Evolutionary conservation across 345 rosid genomes (phyloP).

Genomic region (Diplotaxis tenuifolia): DNA sequence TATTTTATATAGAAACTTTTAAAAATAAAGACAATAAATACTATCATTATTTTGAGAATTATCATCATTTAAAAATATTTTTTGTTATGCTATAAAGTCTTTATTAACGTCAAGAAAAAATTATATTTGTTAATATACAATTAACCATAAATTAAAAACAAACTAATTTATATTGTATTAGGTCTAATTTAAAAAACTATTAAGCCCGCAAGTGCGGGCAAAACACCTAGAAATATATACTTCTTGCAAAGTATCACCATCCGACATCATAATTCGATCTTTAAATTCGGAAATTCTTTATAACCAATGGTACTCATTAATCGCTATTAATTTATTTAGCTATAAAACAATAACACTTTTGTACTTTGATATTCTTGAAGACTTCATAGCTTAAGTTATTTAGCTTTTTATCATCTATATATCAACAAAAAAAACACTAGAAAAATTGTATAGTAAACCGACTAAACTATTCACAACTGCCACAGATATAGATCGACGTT

Average conservation of each 20-base stretch:
- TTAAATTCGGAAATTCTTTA: constrained; percentile 28
- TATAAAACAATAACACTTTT: constrained; percentile 18
- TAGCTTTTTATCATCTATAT: not conserved
- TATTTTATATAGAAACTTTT: no score
- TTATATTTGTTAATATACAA: no score
- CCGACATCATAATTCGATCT: constrained; percentile 26
- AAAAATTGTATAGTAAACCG: not conserved
- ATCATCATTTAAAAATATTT: no score
- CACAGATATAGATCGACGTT: not conserved
- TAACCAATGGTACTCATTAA: constrained; percentile 33
- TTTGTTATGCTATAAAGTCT: no score
- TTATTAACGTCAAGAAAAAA: no score
- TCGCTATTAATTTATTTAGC: constrained; percentile 16
- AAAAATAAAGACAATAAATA: no score
- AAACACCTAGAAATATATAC: constrained; percentile 22
- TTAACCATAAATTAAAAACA: no score
- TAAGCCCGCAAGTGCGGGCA: no score
- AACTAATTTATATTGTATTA: no score
- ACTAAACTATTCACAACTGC: not conserved
- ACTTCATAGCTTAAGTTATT: not conserved
- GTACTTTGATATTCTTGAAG: constrained; percentile 27
- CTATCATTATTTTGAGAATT: no score
- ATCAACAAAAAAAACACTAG: not conserved
- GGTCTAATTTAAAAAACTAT: no score
- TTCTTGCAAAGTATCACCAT: constrained; percentile 23